Evolutionary conservation across 495 filamentous ascomycete species (phyloP), one percentile per base, ranked within the genome.

Genomic region (Xylaria flabelliformis): DNA sequence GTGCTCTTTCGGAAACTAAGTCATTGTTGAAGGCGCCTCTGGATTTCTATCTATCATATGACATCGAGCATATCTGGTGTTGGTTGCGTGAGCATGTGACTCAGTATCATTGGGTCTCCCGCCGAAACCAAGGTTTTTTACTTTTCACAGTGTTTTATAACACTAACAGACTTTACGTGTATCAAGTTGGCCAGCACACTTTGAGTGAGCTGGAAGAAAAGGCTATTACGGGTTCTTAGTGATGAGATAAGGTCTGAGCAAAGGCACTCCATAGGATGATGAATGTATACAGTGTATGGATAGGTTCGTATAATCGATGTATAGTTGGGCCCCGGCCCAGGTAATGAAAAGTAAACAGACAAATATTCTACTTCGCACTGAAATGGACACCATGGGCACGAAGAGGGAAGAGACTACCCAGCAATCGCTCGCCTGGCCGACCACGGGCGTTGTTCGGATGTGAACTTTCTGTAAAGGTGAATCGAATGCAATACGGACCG

Each of bases 231-330:
- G 21, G 44, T 19, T 53, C 9, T 62, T 34, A 17, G 0, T 51
- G 56, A 61, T 50, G 42, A 46, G 55, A 59, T 46, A 62, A 19
- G 46, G 51, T 34, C 26, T 36, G n/a, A 19, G 19, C 1, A 32
- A 26, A 56, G 15, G 66, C 13, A 46, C 46, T 56, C 64, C 34
- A 44, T 36, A 21, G 15, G 44, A 42, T 41, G 26, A 36, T 64
- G 24, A 50, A 64, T 56, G 50, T 71, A 71, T 71, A 56, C 48
- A 67, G 48, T 64, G 69, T 71, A 71, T 56, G 34, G 9, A 56
- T 64, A 71, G 24, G 58, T 15, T 71, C 69, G 59, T 64, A 64
- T 71, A 64, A 71, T 71, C 36, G 59, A 56, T 56, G 59, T 71
- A 71, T 26, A 71, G 15, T 26, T 41, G 39, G 24, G n/a, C 46